Conservation (phyloP, 768 basidiomycete genomes). For the Tylopilus vinaceipallidus region DNA sequence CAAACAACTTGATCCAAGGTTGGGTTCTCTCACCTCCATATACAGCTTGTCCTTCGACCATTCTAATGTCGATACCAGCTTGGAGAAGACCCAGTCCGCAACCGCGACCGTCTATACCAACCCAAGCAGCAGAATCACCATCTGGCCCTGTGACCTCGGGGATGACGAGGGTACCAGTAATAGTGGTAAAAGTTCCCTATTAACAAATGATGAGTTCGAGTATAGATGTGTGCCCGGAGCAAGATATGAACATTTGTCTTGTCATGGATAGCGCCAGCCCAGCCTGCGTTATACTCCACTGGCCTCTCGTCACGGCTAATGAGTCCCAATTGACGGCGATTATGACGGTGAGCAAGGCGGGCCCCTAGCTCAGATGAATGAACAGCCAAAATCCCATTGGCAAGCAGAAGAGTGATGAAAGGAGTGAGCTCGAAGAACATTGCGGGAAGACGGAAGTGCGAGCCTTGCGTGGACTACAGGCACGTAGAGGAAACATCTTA, state of each 20-base stretch:
- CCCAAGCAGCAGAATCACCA: slow-evolving; percentile 9
- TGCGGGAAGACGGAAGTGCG: no score
- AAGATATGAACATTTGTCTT: slow-evolving; percentile 8
- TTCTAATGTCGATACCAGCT: slow-evolving; percentile 10
- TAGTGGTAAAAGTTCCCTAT: slow-evolving; percentile 11
- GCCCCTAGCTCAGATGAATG: slow-evolving; percentile 15
- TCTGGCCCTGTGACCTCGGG: slow-evolving; percentile 1
- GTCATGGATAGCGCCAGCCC: slow-evolving; percentile 19
- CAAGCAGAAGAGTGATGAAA: slow-evolving; percentile 18
- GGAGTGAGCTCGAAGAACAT: slow-evolving; percentile 16
- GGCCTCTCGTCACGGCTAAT: neutral
- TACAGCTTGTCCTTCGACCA: neutral
- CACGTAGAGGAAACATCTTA: no score
- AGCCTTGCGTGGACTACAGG: no score
- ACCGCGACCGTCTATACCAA: slow-evolving; percentile 15
- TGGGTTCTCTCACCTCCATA: slow-evolving; percentile 4
- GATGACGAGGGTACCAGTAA: slow-evolving; percentile 11
- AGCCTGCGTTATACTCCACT: slow-evolving; percentile 15
- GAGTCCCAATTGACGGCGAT: slow-evolving; percentile 12
- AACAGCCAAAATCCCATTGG: slow-evolving; percentile 14
- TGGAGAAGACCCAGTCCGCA: slow-evolving; percentile 12
- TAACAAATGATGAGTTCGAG: neutral
- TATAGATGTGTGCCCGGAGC: neutral
- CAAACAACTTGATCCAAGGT: neutral
- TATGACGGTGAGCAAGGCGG: slow-evolving; percentile 15